These are phyloP conservation scores for Aspergillus hortae DNA, from an alignment of 2,329 filamentous ascomycete species.

Conservation along the genomic window DNA sequence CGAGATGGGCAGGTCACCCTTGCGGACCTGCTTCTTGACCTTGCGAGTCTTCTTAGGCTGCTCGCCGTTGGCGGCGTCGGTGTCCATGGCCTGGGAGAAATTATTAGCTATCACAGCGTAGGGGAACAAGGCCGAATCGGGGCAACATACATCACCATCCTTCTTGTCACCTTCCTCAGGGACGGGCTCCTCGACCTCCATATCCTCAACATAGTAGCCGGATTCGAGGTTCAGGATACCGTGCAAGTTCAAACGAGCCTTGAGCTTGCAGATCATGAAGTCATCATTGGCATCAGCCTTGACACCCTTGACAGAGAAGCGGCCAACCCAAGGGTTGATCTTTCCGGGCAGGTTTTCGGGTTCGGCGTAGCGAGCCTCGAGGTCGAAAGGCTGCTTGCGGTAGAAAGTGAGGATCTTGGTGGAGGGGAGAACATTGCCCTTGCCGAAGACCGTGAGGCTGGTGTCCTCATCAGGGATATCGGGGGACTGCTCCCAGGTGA, in stretches of 20 bases:
- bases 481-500: conserved; percentile 96
- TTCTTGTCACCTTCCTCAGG: conserved; percentile 60
- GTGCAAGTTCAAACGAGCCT: conserved; percentile 94
- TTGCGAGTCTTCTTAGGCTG: conserved; percentile 84
- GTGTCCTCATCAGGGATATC: conserved; percentile 99
- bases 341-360: conserved; percentile 84
- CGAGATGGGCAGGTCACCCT: conserved; percentile 87
- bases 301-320: conserved; percentile 96
- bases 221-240: conserved; percentile 94
- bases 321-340: conserved; percentile 89
- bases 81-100: conserved; percentile 72
- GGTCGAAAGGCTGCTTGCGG: conserved; percentile 93
- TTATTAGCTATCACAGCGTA: conserved; percentile 15
- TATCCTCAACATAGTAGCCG: conserved; percentile 96
- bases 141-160: conserved; percentile 44
- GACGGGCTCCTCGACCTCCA: conserved; percentile 92
- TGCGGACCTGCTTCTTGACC: conserved; percentile 98
- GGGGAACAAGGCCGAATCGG: background rate
- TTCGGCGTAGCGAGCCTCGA: conserved; percentile 90
- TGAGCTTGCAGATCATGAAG: conserved; percentile 99
- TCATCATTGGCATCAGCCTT: conserved; percentile 90
- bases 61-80: conserved; percentile 61
- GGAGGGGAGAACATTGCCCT: conserved; percentile 92
- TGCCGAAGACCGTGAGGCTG: conserved; percentile 94
- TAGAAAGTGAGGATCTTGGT: conserved; percentile 99